phyloP scores from a whole-genome alignment of 2,329 filamentous ascomycete species.

The Graphiopsis chlorocephala region DNA sequence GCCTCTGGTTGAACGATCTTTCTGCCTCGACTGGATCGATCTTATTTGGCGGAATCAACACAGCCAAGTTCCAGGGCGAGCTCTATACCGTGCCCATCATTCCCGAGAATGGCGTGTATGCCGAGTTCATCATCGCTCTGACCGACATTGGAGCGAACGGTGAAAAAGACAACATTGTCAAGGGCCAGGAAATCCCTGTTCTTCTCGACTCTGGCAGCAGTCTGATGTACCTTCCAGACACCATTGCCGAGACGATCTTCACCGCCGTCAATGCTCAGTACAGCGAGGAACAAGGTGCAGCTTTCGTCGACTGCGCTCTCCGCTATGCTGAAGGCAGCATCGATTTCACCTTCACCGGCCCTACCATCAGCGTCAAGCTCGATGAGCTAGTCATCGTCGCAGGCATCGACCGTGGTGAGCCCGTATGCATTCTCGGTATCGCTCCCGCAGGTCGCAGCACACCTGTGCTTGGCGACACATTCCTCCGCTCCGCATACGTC shows the following conservation, averaged over 20 bases:
- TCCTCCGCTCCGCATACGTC: constrained; percentile 61
- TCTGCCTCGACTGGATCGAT: constrained; percentile 66
- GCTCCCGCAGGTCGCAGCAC: constrained; percentile 47
- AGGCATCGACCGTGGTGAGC: constrained; percentile 39
- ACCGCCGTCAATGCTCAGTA: constrained; percentile 41
- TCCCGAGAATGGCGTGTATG: constrained; percentile 44
- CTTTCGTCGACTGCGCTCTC: constrained; percentile 54
- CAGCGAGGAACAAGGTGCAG: constrained; percentile 41
- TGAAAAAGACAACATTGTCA: constrained; percentile 43
- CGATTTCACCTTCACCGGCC: constrained; percentile 56
- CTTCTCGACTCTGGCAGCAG: constrained; percentile 76
- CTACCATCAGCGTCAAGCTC: constrained; percentile 54
- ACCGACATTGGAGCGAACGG: constrained; percentile 47
- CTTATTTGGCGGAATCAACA: constrained; percentile 79
- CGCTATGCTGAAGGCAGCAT: constrained; percentile 50
- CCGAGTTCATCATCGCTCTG: constrained; percentile 53
- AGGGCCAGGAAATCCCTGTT: constrained; percentile 49
- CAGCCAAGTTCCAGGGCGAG: constrained; percentile 65
- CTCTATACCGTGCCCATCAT: constrained; percentile 62
- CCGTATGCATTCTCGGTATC: constrained; percentile 52
- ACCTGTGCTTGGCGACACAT: constrained; percentile 59
- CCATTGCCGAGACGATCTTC: constrained; percentile 51
- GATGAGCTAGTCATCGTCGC: constrained; percentile 56
- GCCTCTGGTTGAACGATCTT: constrained; percentile 61
- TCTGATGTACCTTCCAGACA: constrained; percentile 65